Base-by-base conservation (phyloP, 2,329 filamentous ascomycete species). In the Teratosphaeria gauchensis region DNA sequence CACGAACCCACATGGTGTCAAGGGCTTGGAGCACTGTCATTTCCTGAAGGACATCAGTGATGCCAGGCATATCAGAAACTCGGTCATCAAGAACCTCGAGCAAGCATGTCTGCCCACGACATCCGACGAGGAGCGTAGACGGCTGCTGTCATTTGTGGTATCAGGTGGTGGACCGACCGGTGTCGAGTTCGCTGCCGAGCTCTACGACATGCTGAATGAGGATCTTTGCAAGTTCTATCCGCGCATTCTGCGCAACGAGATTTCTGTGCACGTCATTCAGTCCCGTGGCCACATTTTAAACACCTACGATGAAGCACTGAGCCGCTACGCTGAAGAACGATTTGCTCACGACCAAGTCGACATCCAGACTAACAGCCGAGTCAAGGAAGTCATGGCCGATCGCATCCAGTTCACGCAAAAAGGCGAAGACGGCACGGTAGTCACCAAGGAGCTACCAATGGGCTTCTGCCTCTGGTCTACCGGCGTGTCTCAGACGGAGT, bases 391-490 rank as follows among this genome's bases (percentile, higher is more conserved):
- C 16, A 82, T 82, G 51, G 73, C 82, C 0, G 90, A 97, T 72
- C 88, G 84, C 68, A 96, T 99, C 61, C 75, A 96, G 28, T 99
- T 96, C 76, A 88, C 87, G 0, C 92, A 99, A 72, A 87, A 89
- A 69, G 80, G 80, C 54, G 83, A 88, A 3, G 78, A 90, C 57
- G 91, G 90, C 51, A 83, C 84, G 32, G 74, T 86, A 0, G 67
- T 96, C n/a, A 88, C 85, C 28, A 99, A 99, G 73, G 94, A 99
- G 68, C 84, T 99, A 0, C 92, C 94, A 0, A 92, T 90, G 79
- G 94, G 91, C 31, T 96, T 99, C 77, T 97, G 94, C 68, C 80
- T 99, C 14, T 99, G 94, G 94, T 97, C 94, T 0, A 99, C 94
- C 0, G 94, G 94, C 61, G 92, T 99, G 35, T 75, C 92, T 0